These are phyloP conservation scores for Cystofilobasidium macerans DNA, from an alignment of 768 basidiomycete genomes.

Conservation along the genomic window DNA sequence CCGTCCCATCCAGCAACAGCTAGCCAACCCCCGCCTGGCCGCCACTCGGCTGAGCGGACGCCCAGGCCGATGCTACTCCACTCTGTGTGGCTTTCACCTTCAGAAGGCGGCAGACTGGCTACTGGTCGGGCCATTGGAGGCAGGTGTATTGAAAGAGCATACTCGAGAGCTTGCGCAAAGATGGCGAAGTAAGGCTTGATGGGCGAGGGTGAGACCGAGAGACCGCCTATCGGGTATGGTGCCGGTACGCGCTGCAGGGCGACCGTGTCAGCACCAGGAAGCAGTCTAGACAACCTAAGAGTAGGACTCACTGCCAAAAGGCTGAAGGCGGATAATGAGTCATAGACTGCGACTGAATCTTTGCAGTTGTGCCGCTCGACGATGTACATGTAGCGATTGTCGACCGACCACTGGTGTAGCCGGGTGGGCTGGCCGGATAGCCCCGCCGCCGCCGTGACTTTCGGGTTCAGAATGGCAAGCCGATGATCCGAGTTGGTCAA, in stretches of 20 bases:
- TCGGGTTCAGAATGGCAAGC: slow-evolving; percentile 26
- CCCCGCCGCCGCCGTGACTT: neutral
- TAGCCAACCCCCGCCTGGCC: slow-evolving; percentile 71
- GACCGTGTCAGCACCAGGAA: slow-evolving; percentile 16
- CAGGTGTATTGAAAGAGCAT: slow-evolving; percentile 57
- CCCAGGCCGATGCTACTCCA: slow-evolving; percentile 65
- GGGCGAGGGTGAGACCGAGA: slow-evolving; percentile 64
- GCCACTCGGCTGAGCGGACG: slow-evolving; percentile 68
- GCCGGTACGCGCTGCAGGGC: slow-evolving; percentile 59
- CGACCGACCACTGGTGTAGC: slow-evolving; percentile 69
- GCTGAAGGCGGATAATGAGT: slow-evolving; percentile 56
- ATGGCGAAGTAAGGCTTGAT: slow-evolving; percentile 62
- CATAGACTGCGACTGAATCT: slow-evolving; percentile 77
- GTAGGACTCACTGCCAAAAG: slow-evolving; percentile 52
- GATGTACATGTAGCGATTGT: slow-evolving; percentile 71
- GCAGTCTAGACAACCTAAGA: neutral
- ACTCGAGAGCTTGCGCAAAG: slow-evolving; percentile 45
- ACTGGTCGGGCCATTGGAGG: slow-evolving; percentile 55
- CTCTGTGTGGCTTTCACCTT: neutral
- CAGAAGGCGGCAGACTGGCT: slow-evolving; percentile 56
- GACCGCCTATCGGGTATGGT: slow-evolving; percentile 59
- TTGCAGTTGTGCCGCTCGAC: slow-evolving; percentile 84
- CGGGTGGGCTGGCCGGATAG: neutral
- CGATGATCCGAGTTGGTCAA: slow-evolving; percentile 14
- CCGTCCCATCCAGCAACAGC: slow-evolving; percentile 83